These are phyloP conservation scores for Aspergillus wentii DNA, from an alignment of 495 filamentous ascomycete species.

Conservation along the genomic window DNA sequence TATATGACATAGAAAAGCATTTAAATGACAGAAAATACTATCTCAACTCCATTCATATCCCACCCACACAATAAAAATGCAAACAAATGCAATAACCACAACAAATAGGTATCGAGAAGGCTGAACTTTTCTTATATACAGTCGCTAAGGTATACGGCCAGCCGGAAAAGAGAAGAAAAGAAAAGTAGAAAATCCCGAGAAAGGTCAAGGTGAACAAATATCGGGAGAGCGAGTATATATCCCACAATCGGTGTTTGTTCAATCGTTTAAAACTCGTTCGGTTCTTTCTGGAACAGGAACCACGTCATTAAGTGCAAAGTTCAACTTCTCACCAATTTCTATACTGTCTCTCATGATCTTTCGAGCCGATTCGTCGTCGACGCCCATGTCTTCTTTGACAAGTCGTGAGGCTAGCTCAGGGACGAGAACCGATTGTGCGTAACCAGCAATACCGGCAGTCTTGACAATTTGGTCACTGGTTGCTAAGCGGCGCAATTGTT, in stretches of 20 bases:
- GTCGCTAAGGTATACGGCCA: too few relatives aligned
- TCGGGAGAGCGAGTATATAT: neutral
- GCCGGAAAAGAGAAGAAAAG: slow-evolving; percentile 3
- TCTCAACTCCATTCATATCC: too few relatives aligned
- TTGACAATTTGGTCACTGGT: slow-evolving; percentile 65
- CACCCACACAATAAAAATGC: too few relatives aligned
- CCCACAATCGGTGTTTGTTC: too few relatives aligned
- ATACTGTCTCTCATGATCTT: slow-evolving; percentile 68
- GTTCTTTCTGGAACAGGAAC: slow-evolving; percentile 44
- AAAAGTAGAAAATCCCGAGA: neutral
- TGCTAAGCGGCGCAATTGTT: slow-evolving; percentile 58
- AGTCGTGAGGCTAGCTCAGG: slow-evolving; percentile 75
- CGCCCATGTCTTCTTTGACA: slow-evolving; percentile 80
- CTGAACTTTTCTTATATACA: slow-evolving; percentile 5
- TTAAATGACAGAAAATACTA: too few relatives aligned
- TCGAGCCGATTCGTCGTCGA: slow-evolving; percentile 60
- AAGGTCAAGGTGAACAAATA: neutral
- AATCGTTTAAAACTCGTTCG: too few relatives aligned
- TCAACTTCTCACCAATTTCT: slow-evolving; percentile 70
- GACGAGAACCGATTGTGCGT: slow-evolving; percentile 80
- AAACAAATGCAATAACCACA: slow-evolving; percentile 2
- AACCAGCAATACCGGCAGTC: slow-evolving; percentile 63
- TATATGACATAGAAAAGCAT: too few relatives aligned
- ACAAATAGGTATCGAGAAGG: slow-evolving; percentile 12
- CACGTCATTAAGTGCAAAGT: slow-evolving; percentile 59